These are phyloP conservation scores for Vararia minispora DNA, from an alignment of 768 basidiomycete genomes.

Conservation along the genomic window DNA sequence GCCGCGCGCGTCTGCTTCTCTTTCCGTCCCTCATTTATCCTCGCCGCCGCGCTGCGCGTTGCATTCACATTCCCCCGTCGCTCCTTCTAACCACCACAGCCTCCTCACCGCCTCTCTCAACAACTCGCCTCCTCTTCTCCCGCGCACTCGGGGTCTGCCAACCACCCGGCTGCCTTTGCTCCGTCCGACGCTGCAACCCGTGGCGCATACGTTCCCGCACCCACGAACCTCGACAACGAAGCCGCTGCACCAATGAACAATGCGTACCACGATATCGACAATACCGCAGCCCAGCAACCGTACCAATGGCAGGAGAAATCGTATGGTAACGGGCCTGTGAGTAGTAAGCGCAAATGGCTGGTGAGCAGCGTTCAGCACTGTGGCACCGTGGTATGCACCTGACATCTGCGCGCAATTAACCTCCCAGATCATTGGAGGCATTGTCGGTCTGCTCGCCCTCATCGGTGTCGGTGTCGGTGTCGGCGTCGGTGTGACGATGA, in stretches of 20 bases:
- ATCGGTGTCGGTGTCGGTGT: slow-evolving; percentile 48
- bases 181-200: slow-evolving; percentile 5
- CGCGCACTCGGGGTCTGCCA: background rate
- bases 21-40: background rate
- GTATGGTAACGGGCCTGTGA: background rate
- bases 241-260: slow-evolving; percentile 1
- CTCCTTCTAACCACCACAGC: slow-evolving; percentile 3
- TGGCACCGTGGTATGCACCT: background rate
- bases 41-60: background rate
- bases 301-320: slow-evolving; percentile 7
- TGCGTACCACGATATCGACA: background rate
- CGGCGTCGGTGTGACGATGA: slow-evolving; percentile 55
- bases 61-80: slow-evolving; percentile 1
- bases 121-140: background rate
- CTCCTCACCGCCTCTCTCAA: slow-evolving; percentile 1
- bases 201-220: slow-evolving; percentile 3
- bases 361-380: slow-evolving; percentile 2
- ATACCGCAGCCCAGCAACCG: background rate
- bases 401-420: background rate
- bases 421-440: slow-evolving; percentile 39
- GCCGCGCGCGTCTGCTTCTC: background rate
- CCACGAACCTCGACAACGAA: background rate
- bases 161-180: background rate
- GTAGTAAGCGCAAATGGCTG: slow-evolving; percentile 8
- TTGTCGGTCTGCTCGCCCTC: slow-evolving; percentile 36